Base-by-base conservation (phyloP, 2,329 filamentous ascomycete genomes). In the Arthrobotrys musiformis region DNA sequence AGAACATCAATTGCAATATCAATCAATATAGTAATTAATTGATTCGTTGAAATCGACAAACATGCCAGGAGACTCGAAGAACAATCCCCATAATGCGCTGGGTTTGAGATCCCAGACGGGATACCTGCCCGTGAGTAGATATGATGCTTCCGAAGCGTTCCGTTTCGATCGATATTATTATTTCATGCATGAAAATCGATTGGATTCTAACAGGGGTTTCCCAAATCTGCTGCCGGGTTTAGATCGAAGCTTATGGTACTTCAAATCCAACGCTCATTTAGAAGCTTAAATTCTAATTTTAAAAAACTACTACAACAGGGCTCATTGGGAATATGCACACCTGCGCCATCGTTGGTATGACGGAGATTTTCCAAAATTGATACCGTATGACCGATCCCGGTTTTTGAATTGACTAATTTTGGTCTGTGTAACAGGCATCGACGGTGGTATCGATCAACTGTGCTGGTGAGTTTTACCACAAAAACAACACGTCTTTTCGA, bases 291-390 rank as follows among this genome's bases (percentile, higher is more conserved):
- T 33, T 11, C 61, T 72, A 30, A 72, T 68, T 13, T 15, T 7
- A 40, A 48, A 48, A 48, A 35, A 44, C 28, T 26, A 26, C n/a
- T 46, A 22, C 35, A 19, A 73, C 50, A 78, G 91, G 91, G 68
- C 87, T 93, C 83, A 92, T 93, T 80, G 91, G 91, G 24, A 93
- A 93, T 81, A 92, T 93, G 91, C 88, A 90, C 80, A 93, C 91
- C 0, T 92, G 90, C 84, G 91, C 91, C 13, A 85, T 93, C n/a
- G 87, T 92, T 22, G 91, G 90, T 79, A 77, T 30, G 66, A 35
- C 30, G n/a, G 33, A 26, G 5, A 40, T 15, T 13, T n/a, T 40
- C 28, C 66, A 56, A 56, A 56, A 22, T 35, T 26, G 33, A 37
- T 56, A 11, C n/a, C 19, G n/a, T n/a, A n/a, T n/a, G n/a, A 26